These are phyloP conservation scores for Brasenia schreberi DNA, from an alignment of 164 flowering plant species.

Conservation along the genomic window DNA sequence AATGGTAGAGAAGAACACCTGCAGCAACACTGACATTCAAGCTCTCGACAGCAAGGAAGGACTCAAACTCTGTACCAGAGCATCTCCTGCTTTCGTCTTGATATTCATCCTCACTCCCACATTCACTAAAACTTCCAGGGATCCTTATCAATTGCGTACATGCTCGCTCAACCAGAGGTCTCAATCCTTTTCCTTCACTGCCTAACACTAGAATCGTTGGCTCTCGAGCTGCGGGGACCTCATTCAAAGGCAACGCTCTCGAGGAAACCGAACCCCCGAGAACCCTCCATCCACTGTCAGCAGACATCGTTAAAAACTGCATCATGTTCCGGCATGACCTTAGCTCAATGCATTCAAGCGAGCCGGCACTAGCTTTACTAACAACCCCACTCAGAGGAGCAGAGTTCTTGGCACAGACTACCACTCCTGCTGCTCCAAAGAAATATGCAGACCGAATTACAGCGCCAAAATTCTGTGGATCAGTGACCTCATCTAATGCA, in stretches of 20 bases:
- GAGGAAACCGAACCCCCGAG: conserved; percentile 84
- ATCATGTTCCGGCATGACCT: conserved; percentile 96
- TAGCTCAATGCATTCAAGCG: conserved; percentile 83
- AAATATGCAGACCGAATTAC: conserved; percentile 86
- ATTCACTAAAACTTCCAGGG: conserved; percentile 47
- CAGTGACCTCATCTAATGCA: conserved; percentile 92
- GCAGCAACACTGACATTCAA: conserved; percentile 99
- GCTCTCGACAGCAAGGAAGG: conserved; percentile 96
- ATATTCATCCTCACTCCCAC: conserved; percentile 14
- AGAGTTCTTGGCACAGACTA: conserved; percentile 90
- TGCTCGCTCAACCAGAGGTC: conserved; percentile 90
- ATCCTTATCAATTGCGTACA: conserved; percentile 71
- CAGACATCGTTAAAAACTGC: conserved; percentile 75
- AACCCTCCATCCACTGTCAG: conserved; percentile 91
- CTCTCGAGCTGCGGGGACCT: conserved; percentile 35
- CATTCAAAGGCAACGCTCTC: conserved; percentile 57
- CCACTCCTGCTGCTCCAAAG: conserved; percentile 92
- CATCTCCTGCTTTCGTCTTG: conserved; percentile 23
- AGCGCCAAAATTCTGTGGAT: conserved; percentile 94
- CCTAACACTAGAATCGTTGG: conserved; percentile 95
- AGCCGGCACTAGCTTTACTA: conserved; percentile 98
- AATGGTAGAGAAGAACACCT: conserved; percentile 91
- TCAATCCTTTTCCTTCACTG: conserved; percentile 90
- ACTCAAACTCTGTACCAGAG: conserved; percentile 18
- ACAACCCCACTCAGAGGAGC: conserved; percentile 98